Conservation (phyloP, 371 early-diverging fungal species). For the Actinomortierella wolfii region DNA sequence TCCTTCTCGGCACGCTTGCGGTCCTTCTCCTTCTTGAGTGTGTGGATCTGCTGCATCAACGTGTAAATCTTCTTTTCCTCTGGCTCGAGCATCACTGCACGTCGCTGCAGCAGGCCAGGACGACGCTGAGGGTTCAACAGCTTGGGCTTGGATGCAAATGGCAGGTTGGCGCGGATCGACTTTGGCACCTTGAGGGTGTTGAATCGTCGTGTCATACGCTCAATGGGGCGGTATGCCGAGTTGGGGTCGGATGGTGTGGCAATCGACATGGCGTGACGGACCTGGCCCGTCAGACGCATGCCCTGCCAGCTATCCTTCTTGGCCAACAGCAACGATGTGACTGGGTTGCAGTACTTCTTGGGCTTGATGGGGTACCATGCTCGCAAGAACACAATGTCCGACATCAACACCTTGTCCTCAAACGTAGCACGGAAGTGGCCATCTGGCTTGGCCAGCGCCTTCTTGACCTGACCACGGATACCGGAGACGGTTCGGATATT, state of each 20-base stretch:
- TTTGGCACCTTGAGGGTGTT: slow-evolving; percentile 87
- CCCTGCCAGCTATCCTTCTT: slow-evolving; percentile 82
- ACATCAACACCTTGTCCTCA: slow-evolving; percentile 96
- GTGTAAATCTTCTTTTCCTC: slow-evolving; percentile 85
- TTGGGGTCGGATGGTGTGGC: slow-evolving; percentile 75
- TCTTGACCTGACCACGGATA: slow-evolving; percentile 98
- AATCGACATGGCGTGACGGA: slow-evolving; percentile 77
- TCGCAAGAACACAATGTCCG: slow-evolving; percentile 97
- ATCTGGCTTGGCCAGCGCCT: slow-evolving; percentile 79
- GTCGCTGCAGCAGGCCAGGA: slow-evolving; percentile 59
- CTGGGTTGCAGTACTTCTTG: slow-evolving; percentile 94
- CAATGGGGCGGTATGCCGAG: slow-evolving; percentile 86
- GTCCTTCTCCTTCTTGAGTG: slow-evolving; percentile 84
- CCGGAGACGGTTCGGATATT: slow-evolving; percentile 96
- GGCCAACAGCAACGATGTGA: slow-evolving; percentile 82
- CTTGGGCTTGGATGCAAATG: slow-evolving; percentile 93
- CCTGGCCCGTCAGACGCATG: slow-evolving; percentile 89
- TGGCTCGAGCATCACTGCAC: slow-evolving; percentile 90
- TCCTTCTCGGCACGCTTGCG: slow-evolving; percentile 75
- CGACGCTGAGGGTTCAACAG: slow-evolving; percentile 52
- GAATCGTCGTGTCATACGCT: slow-evolving; percentile 83
- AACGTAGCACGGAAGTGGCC: slow-evolving; percentile 99
- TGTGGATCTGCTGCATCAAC: slow-evolving; percentile 86
- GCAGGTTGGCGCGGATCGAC: slow-evolving; percentile 80
- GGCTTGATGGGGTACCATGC: slow-evolving; percentile 97